phyloP scores from a whole-genome alignment of 2,329 filamentous ascomycete species.

The Aspergillus sergii region DNA sequence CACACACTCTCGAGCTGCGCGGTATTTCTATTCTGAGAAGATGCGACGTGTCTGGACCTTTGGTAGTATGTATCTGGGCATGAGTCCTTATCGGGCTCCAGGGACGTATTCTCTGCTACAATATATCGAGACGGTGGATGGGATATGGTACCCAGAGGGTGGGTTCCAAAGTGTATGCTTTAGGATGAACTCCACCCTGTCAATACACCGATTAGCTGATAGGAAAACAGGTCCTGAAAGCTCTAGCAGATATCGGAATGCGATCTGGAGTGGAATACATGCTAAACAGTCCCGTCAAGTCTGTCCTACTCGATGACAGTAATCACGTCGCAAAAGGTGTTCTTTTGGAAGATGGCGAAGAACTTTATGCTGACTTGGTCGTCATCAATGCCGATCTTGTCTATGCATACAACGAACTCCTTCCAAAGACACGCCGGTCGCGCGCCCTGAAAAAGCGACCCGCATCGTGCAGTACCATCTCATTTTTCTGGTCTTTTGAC shows the following conservation, averaged over 20 bases:
- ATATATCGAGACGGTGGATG: background rate
- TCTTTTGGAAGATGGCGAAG: background rate
- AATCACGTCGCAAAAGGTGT: background rate
- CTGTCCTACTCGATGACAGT: background rate
- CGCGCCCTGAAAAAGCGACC: constrained; percentile 41
- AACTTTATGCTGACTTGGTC: background rate
- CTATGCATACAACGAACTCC: constrained; percentile 1
- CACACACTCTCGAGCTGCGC: background rate
- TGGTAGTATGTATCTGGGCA: background rate
- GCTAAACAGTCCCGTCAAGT: background rate
- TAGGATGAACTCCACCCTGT: background rate
- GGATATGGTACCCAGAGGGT: background rate
- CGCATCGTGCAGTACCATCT: constrained; percentile 72
- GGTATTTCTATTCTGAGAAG: background rate
- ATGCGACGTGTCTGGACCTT: background rate
- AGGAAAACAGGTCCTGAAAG: background rate
- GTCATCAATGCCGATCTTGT: constrained; percentile 5
- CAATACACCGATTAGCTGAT: background rate
- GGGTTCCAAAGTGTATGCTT: background rate
- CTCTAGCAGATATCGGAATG: background rate
- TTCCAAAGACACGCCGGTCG: background rate
- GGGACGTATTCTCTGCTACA: background rate
- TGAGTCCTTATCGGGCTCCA: background rate
- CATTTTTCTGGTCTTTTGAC: constrained; percentile 65
- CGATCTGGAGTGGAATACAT: background rate